Conservation (phyloP, 78 protist species). For the Dictyostelium discoideum region DNA sequence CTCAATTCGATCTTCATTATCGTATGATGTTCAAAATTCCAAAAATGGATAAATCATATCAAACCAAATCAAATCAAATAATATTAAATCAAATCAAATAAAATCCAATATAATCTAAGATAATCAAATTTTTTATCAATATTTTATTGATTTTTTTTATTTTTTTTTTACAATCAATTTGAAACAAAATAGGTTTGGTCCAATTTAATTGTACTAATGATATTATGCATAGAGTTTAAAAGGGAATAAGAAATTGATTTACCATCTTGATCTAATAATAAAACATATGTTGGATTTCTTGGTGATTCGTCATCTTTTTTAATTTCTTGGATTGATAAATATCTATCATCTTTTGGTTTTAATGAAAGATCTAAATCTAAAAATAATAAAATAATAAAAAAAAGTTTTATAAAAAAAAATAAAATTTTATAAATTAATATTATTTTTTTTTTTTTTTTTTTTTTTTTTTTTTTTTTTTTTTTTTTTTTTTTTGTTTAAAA, state of each 20-base stretch:
- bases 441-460: background rate
- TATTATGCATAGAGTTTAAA: slow-evolving; percentile 2
- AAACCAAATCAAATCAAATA: too few relatives aligned
- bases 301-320: background rate
- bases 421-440: too few relatives aligned
- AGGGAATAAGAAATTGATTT: background rate
- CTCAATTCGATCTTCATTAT: too few relatives aligned
- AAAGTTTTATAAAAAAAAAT: background rate
- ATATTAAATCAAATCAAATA: too few relatives aligned
- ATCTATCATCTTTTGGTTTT: background rate
- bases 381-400: background rate
- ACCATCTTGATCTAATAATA: slow-evolving; percentile 7
- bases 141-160: background rate
- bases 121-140: background rate
- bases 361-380: background rate
- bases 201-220: background rate
- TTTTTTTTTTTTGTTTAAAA: background rate
- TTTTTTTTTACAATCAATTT: background rate
- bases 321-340: background rate
- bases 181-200: slow-evolving; percentile 24
- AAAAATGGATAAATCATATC: too few relatives aligned
- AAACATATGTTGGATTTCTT: background rate
- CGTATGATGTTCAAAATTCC: too few relatives aligned
- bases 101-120: background rate
- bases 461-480: background rate